Percentiles rank a stretch among this genome's conserved stretches.
Evolutionary conservation across 345 rosid genomes (phyloP).

Genomic region (Lenwebbia sp.): DNA sequence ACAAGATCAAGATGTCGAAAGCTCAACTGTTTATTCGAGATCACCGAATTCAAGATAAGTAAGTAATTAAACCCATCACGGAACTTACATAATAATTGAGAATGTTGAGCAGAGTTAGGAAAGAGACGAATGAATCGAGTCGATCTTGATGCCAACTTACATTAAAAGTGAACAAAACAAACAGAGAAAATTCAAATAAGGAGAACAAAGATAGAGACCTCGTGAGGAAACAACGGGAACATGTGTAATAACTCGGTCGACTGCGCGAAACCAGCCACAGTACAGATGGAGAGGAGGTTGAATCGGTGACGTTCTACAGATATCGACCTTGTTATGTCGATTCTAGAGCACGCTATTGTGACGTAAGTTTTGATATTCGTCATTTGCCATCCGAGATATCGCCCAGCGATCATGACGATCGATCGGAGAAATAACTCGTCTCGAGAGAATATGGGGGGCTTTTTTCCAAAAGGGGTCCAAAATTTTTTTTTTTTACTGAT

Average conservation of each 20-base stretch:
- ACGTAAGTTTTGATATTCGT: background rate
- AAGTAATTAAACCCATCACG: background rate
- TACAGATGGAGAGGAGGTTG: background rate
- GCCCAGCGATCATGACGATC: background rate
- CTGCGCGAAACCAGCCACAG: background rate
- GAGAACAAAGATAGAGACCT: background rate
- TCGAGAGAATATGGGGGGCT: background rate
- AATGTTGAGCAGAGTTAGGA: background rate
- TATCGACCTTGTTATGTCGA: background rate
- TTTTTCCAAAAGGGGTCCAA: no score
- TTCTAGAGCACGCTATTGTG: background rate
- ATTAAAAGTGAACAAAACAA: background rate
- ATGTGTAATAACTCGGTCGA: background rate
- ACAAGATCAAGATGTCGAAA: background rate
- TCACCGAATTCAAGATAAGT: background rate
- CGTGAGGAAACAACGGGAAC: background rate
- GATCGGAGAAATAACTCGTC: background rate
- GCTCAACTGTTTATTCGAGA: background rate
- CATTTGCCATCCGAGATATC: background rate
- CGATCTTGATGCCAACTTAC: background rate
- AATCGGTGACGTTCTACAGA: background rate
- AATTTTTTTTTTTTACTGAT: no score
- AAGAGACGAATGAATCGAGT: background rate
- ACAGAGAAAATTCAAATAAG: background rate
- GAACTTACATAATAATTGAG: background rate